Base-by-base conservation (phyloP, 2,329 filamentous ascomycete genomes). In the Thermochaetoides dissita region DNA sequence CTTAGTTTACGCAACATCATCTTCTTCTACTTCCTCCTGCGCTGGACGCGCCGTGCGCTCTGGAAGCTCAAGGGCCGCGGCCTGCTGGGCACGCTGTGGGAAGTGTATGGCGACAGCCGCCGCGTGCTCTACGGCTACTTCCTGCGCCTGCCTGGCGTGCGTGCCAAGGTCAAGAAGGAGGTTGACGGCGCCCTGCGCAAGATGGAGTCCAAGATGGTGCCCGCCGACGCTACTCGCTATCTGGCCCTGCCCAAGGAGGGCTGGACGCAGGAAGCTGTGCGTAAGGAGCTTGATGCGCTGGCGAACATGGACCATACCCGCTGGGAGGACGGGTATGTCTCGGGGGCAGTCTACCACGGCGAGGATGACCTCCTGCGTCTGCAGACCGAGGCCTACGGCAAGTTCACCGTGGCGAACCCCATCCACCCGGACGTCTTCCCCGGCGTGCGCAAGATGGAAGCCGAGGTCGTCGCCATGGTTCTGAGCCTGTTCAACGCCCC, bases 361-460 rank as follows among this genome's bases (percentile, higher is more conserved):
- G 91, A 91, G 41, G 74, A 84, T 34, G 79, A 82, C 36, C 65
- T 98, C 52, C 64, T 91, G 46, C 76, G 81, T 56, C 68, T 98
- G 34, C 91, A 98, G 66, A 84, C 84, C 6, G 85, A 95, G 59
- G 89, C 91, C 0, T 96, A 89, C 69, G 83, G 84, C 50, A 83
- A 84, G 62, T 98, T 98, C 60, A 89, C 87, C 39, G 91, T 98
- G 30, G 76, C 87, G 34, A 98, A 98, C 61, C 91, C 91, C 3
- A 91, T 98, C 52, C 91, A 98, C 61, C 91, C 91, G 6, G 91
- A 98, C 64, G 89, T 98, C 36, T 98, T 98, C 65, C 91, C 91
- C 10, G 91, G 89, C 29, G 88, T 98, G 40, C 73, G 91, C 55
- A 98, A 98, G 74, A 98, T 98, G 91, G 91, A 98, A 68, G 89